Base-by-base conservation (phyloP, 2,329 filamentous ascomycete species). In the Phaeosphaeria sp. region DNA sequence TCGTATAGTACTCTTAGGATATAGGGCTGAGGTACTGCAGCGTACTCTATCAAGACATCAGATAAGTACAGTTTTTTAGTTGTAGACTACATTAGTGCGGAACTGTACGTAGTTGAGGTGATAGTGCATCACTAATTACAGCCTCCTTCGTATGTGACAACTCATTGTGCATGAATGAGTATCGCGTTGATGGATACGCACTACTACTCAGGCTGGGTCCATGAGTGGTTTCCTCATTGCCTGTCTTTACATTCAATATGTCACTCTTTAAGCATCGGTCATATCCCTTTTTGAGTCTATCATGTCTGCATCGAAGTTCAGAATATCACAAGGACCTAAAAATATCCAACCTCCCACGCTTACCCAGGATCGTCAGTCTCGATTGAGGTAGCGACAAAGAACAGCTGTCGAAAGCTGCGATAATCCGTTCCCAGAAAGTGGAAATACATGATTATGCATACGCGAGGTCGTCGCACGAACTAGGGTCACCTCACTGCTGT, bases 371-470 rank as follows among this genome's bases (percentile, higher is more conserved):
- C 6, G 21, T 25, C 15, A 25, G 17, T 25, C 21, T 25, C 15
- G 11, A 25, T 25, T 17, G 7, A 25, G 17, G 22, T 15, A 24
- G 22, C 21, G 21, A 25, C 3, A 13, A 40, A 51, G 33, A 47
- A 25, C 21, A 25, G 21, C 27, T 47, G 43, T 47, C 20, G 15
- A 40, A 39, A 36, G 27, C 15, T 46, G 27, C 30, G 51, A 48
- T 48, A 53, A 51, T 21, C 15, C 33, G 20, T 18, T n/a, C 51
- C 43, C 47, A 27, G 20, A 20, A 40, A 36, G 11, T 22, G 45
- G 45, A 43, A 47, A 48, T 61, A 57, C 51, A 63, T 61, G 53
- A 57, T 1, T 33, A 27, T 56, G 62, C 66, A 63, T 69, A 68
- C 53, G 58, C 62, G 62, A 67, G 56, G 24, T 53, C 22, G 60